Percentiles rank a stretch among this genome's conserved stretches.
These are phyloP conservation scores for Ogataea angusta DNA, from an alignment of 805 yeast species.

Conservation along the genomic window DNA sequence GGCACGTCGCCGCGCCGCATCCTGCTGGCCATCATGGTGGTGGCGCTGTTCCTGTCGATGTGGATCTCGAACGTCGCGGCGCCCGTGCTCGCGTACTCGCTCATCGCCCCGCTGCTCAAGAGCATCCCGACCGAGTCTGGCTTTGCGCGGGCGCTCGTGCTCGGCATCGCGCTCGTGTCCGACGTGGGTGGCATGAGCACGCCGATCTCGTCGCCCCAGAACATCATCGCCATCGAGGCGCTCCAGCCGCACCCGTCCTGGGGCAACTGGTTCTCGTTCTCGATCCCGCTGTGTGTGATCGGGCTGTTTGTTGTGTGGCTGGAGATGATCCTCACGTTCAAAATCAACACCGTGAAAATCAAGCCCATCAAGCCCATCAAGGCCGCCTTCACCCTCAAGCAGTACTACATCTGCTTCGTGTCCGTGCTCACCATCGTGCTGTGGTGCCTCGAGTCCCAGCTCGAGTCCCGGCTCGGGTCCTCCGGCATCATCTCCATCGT, in stretches of 20 bases:
- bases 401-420: slow-evolving; percentile 41
- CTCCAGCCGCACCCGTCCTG: slow-evolving; percentile 51
- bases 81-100: slow-evolving; percentile 50
- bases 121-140: slow-evolving; percentile 36
- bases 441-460: slow-evolving; percentile 46
- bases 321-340: slow-evolving; percentile 54
- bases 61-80: slow-evolving; percentile 59
- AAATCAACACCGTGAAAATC: slow-evolving; percentile 45
- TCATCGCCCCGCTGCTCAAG: slow-evolving; percentile 47
- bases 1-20: slow-evolving; percentile 50
- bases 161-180: slow-evolving; percentile 48
- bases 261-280: slow-evolving; percentile 56
- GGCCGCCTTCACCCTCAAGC: slow-evolving; percentile 43
- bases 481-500: slow-evolving; percentile 47
- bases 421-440: slow-evolving; percentile 42
- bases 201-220: slow-evolving; percentile 55
- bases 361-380: slow-evolving; percentile 45
- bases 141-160: slow-evolving; percentile 28
- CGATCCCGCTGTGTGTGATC: slow-evolving; percentile 44
- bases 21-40: slow-evolving; percentile 47
- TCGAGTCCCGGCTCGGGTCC: slow-evolving; percentile 43
- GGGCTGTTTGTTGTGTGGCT: slow-evolving; percentile 41
- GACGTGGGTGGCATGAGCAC: slow-evolving; percentile 55
- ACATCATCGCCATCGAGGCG: slow-evolving; percentile 51
- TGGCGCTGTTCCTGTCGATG: slow-evolving; percentile 51